Evolutionary conservation across 2,329 filamentous ascomycete species (phyloP).

Genomic region (Tolypocladium tundrense): DNA sequence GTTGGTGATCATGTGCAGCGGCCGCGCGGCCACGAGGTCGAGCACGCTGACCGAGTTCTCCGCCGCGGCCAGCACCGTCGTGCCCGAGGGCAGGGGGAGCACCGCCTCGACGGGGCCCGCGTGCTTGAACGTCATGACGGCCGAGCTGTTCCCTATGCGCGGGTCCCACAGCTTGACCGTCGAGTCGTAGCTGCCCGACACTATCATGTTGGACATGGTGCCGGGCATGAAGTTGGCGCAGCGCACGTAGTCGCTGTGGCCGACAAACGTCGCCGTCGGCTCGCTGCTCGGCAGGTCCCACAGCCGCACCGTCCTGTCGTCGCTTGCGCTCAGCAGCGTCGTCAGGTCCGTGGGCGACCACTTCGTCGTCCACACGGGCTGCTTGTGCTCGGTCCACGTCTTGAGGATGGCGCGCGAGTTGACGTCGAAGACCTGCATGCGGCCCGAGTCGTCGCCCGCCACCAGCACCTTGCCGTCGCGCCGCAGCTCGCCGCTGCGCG

Average conservation of each 20-base stretch:
- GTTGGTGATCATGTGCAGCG: slow-evolving; percentile 77
- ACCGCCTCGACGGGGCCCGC: slow-evolving; percentile 80
- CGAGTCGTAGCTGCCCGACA: slow-evolving; percentile 89
- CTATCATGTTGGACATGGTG: slow-evolving; percentile 60
- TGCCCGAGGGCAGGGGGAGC: slow-evolving; percentile 78
- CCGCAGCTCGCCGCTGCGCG: slow-evolving; percentile 79
- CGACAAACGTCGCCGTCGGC: slow-evolving; percentile 67
- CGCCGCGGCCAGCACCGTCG: slow-evolving; percentile 73
- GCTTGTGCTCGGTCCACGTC: slow-evolving; percentile 90
- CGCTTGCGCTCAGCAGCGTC: slow-evolving; percentile 76
- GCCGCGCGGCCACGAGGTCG: slow-evolving; percentile 84
- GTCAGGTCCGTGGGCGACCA: slow-evolving; percentile 90
- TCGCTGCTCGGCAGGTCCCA: slow-evolving; percentile 85
- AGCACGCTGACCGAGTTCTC: slow-evolving; percentile 84
- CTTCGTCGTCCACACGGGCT: slow-evolving; percentile 83
- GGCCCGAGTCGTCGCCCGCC: slow-evolving; percentile 83
- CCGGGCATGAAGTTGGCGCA: slow-evolving; percentile 77
- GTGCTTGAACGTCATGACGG: slow-evolving; percentile 92
- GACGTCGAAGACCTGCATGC: slow-evolving; percentile 92
- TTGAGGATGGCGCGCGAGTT: slow-evolving; percentile 81
- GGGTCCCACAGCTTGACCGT: slow-evolving; percentile 94
- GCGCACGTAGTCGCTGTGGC: slow-evolving; percentile 88
- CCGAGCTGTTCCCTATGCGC: slow-evolving; percentile 51
- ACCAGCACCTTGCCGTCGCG: slow-evolving; percentile 82
- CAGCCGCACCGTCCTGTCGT: slow-evolving; percentile 83